These are phyloP conservation scores for Cryptosporidium ubiquitum DNA, from an alignment of 169 alveolate species.

Conservation along the genomic window DNA sequence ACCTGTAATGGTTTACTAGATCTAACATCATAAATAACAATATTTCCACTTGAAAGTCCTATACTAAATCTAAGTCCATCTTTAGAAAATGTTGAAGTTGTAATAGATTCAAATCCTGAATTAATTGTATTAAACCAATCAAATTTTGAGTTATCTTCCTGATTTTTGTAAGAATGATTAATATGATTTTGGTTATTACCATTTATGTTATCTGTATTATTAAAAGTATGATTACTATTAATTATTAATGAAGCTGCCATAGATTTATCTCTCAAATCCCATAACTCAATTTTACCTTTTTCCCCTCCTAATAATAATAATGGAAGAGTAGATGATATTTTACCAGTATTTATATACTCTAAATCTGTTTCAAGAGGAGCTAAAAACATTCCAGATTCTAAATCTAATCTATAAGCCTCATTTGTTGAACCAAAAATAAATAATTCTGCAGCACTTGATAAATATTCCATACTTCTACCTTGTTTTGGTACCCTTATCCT, in stretches of 20 bases:
- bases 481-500: constrained; percentile 91
- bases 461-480: constrained; percentile 88
- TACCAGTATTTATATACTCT: constrained; percentile 71
- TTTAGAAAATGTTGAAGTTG: constrained; percentile 54
- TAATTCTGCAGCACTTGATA: constrained; percentile 85
- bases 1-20: constrained; percentile 71
- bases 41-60: constrained; percentile 73
- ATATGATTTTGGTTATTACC: not conserved
- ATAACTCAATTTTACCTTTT: constrained; percentile 44
- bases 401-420: constrained; percentile 87
- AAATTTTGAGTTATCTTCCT: constrained; percentile 2
- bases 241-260: constrained; percentile 60
- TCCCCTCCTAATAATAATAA: constrained; percentile 74
- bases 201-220: not conserved
- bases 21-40: constrained; percentile 77
- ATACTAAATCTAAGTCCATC: constrained; percentile 59
- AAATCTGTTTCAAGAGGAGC: constrained; percentile 82
- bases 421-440: constrained; percentile 86
- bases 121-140: constrained; percentile 19
- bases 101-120: constrained; percentile 11
- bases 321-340: constrained; percentile 40
- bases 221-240: too few species aligned
- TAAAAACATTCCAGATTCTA: constrained; percentile 89
- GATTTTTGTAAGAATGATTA: not conserved
- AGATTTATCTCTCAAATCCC: constrained; percentile 50